Base-by-base conservation (phyloP, 192 early-diverging fungal genomes). In the Coemansia sp. region DNA sequence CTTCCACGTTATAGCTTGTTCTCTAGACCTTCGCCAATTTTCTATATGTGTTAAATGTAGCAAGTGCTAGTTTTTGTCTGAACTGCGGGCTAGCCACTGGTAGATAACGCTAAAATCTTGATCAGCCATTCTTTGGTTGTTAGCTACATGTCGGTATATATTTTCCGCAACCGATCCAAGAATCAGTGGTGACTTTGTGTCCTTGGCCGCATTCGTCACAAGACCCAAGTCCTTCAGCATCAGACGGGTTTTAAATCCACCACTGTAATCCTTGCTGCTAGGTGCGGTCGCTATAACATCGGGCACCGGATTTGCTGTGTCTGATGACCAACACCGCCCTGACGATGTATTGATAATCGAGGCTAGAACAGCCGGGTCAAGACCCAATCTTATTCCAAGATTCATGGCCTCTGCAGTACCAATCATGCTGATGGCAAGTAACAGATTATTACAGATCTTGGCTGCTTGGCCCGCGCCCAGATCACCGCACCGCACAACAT, bases 391-490 rank as follows among this genome's bases (percentile, higher is more conserved):
- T 19, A 89, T 78, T 21, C 96, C 96, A 9, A 98, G 85, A 66
- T 92, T 91, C 89, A 98, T 91, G 7, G 96, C 86, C 82, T 98
- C 96, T 0, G 90, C 84, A 0, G 90, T 88, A 21, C 90, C 96
- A 31, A 96, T 84, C 96, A 98, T 98, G 21, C 89, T 88, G 64
- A 95, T 92, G 9, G 92, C 96, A 24, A 98, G 82, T 28, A 98
- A 71, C 88, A 97, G 92, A 73, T 98, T 98, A 84, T 98, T 98
- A 83, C 92, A 94, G 51, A 98, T 94, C 73, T 98, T 98, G 54
- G 93, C 94, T 0, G 91, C 89, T 65, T 94, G 93, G 3, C 95
- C 95, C 12, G 86, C 88, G 2, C 95, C 95, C 71, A 87, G 80
- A 0, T 64, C 63, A 12, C 96, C 95, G 73, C 94, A 96, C 68